phyloP scores from a whole-genome alignment of 2,329 filamentous ascomycete species.

The Aspergillus fumigatiaffinis region DNA sequence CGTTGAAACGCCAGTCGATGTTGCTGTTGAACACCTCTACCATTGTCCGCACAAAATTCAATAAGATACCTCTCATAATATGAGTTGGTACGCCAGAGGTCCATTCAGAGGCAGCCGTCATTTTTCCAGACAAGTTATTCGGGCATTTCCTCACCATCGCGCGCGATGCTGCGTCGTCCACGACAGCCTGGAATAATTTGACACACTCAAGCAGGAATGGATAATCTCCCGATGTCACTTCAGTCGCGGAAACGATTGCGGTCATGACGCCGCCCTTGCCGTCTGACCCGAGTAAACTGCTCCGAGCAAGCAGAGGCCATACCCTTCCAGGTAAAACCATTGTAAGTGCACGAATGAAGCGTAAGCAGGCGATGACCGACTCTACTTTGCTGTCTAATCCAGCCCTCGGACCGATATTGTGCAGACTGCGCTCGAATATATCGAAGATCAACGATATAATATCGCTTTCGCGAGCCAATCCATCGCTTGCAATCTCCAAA shows the following conservation, averaged over 20 bases:
- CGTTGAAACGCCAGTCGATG: slow-evolving; percentile 76
- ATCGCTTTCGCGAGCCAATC: slow-evolving; percentile 53
- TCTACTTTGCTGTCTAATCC: slow-evolving; percentile 61
- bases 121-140: slow-evolving; percentile 27
- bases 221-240: slow-evolving; percentile 72
- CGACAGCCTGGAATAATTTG: slow-evolving; percentile 67
- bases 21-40: slow-evolving; percentile 84
- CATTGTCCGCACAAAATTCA: slow-evolving; percentile 69
- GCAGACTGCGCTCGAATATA: slow-evolving; percentile 68
- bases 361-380: slow-evolving; percentile 69
- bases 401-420: slow-evolving; percentile 52
- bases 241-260: slow-evolving; percentile 74
- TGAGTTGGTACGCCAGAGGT: slow-evolving; percentile 74
- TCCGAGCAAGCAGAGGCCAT: slow-evolving; percentile 84
- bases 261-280: slow-evolving; percentile 72
- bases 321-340: slow-evolving; percentile 73
- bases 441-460: slow-evolving; percentile 79
- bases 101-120: slow-evolving; percentile 42
- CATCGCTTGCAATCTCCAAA: slow-evolving; percentile 49
- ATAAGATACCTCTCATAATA: slow-evolving; percentile 65
- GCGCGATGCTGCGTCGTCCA: slow-evolving; percentile 67
- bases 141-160: slow-evolving; percentile 44
- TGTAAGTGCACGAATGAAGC: slow-evolving; percentile 73
- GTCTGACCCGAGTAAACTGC: slow-evolving; percentile 72
- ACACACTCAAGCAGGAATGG: slow-evolving; percentile 72